Evolutionary conservation across 1,284 basidiomycete genomes (phyloP), one percentile per base, ranked within the genome.

Genomic region (Sanghuangporus baumii): DNA sequence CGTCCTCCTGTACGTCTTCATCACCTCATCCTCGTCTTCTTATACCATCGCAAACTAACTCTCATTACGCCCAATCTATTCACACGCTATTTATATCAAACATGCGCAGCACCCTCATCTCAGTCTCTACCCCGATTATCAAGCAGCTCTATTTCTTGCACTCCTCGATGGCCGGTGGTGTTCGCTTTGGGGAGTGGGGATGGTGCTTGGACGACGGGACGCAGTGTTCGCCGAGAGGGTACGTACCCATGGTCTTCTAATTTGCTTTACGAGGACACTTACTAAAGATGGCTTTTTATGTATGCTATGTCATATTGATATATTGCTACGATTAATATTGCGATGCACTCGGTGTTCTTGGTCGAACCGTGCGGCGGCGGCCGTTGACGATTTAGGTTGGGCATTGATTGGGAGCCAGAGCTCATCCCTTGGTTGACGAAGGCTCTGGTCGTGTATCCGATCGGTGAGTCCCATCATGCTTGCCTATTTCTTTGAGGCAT

Each of bases 41-140:
- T 31, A 16, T 26, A 6, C 11, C 51, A 36, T 59, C 18, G 58
- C 18, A 23, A 4, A 18, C 34, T 55, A 55, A 55, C 34, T 9
- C 52, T 55, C n/a, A 23, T 9, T 36, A 48, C 36, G 57, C 8
- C 6, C 34, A 37, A 36, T 12, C 43, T 18, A 11, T 46, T n/a
- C 40, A 11, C 40, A 41, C 40, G 11, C 12, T 11, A 12, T 12
- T 8, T 41, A 41, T n/a, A 41, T n/a, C 40, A 41, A 41, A n/a
- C 7, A 41, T 41, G 1, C 38, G 23, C 54, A 74, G 74, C n/a
- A 67, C 68, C 5, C 70, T 74, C 9, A 66, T 71, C 20, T 71
- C 69, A 0, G 69, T 74, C 55, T 74, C 74, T 0, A 66, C 66
- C 11, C 73, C 74, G 0, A 69, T 74, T 43, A 66, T 73, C 37